Evolutionary conservation across 23 red algal genomes (phyloP).

Genomic region (Agarophyton chilense): DNA sequence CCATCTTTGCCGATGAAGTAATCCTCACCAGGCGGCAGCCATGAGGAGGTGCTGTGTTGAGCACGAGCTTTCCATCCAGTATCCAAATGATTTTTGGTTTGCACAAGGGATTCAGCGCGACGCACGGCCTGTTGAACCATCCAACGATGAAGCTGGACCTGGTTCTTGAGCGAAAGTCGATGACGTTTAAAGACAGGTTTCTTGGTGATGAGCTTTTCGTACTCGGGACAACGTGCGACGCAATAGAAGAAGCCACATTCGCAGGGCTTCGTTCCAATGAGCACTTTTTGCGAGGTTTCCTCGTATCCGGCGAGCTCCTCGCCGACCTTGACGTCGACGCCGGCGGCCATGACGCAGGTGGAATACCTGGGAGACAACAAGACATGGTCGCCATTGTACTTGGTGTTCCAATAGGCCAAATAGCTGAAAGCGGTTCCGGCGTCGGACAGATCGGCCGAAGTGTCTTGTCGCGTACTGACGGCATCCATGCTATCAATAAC

Average conservation of each 20-base stretch:
- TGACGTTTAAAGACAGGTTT: conserved; percentile 38
- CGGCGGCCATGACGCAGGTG: conserved; percentile 45
- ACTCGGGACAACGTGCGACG: conserved; percentile 13
- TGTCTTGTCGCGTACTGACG: conserved; percentile 27
- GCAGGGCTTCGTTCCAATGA: background rate
- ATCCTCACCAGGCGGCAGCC: too few relatives aligned
- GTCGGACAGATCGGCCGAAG: background rate
- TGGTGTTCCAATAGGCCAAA: conserved; percentile 36
- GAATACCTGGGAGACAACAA: conserved; percentile 9
- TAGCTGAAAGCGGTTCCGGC: background rate
- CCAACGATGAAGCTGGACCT: conserved; percentile 1
- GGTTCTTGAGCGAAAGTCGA: conserved; percentile 10
- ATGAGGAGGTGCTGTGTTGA: too few relatives aligned
- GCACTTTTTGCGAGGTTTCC: background rate
- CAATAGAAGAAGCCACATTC: conserved; percentile 10
- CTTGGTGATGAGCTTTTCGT: background rate
- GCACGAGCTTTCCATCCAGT: too few relatives aligned
- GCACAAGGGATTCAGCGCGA: background rate
- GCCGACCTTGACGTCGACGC: background rate
- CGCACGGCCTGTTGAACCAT: conserved; percentile 13
- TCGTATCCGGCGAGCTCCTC: conserved; percentile 23
- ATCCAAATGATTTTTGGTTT: background rate
- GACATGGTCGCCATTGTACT: background rate
- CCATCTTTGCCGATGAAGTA: too few relatives aligned
- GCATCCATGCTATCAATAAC: conserved; percentile 2